Base-by-base conservation (phyloP, 2,329 filamentous ascomycete genomes). In the Aureobasidium uvarum region DNA sequence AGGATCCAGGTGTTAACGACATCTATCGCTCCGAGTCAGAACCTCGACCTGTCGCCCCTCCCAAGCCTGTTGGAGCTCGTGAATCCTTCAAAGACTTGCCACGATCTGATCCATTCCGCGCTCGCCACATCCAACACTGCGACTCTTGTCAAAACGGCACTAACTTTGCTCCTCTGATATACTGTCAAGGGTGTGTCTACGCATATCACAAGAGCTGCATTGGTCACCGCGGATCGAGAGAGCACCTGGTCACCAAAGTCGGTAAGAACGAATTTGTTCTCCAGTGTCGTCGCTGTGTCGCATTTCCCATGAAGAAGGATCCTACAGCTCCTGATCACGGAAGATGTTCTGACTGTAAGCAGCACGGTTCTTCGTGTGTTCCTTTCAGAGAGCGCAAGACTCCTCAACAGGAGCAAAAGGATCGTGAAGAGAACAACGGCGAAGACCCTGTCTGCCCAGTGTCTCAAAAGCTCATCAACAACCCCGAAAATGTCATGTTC, bases 231-330 rank as follows among this genome's bases (percentile, higher is more conserved):
- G 85, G 84, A 60, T 80, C 76, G 14, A 85, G 95, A 67, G 92
- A 96, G n/a, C 95, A 98, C 74, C 79, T 95, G 41, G 91, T 91
- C 11, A 98, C 92, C 28, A 99, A 98, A 75, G 77, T 97, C 62
- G 87, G 82, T 2, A 81, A 89, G 0, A 86, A 89, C 2, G 78
- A 89, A 43, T 98, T 96, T 71, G 88, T 99, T 18, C 79, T 99
- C 45, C 95, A 99, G 74, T 99, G 95, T 78, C 89, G 87, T 69
- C 89, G 88, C 65, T 99, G 95, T 74, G 84, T 98, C 68, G 88
- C 88, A 3, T 73, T 83, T 23, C 83, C 87, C 52, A 80, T 81
- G 67, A 87, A 86, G 73, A 93, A 90, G 71, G 91, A 97, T 69
- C 68, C 72, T 0, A 82, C 80, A 20, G 87, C 88, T 0, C 93